Evolutionary conservation across 2,329 filamentous ascomycete species (phyloP).

Genomic region (Epichloe sylvatica): DNA sequence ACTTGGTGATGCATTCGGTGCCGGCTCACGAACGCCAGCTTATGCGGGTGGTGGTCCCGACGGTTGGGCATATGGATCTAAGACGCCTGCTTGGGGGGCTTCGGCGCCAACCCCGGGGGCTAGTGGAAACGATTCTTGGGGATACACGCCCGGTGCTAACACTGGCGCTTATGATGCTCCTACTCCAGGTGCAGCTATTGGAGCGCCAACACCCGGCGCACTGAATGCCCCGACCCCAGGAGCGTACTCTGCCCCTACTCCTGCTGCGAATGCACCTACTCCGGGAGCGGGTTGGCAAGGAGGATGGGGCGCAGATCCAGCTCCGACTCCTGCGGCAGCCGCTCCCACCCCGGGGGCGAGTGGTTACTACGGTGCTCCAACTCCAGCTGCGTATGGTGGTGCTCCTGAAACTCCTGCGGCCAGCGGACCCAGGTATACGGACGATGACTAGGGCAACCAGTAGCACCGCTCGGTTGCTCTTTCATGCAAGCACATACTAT

Average conservation of each 20-base stretch:
- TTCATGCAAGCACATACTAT: too few relatives aligned
- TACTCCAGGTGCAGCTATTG: conserved; percentile 45
- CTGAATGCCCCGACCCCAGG: conserved; percentile 60
- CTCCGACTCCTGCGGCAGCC: conserved; percentile 50
- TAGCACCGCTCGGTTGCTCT: too few relatives aligned
- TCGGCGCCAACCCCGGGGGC: conserved; percentile 45
- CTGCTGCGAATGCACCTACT: conserved; percentile 52
- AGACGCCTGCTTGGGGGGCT: conserved; percentile 61
- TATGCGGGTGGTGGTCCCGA: conserved; percentile 38
- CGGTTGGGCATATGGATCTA: conserved; percentile 53
- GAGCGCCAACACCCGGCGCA: conserved; percentile 47
- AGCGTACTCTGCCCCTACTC: conserved; percentile 50
- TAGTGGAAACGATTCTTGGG: conserved; percentile 46
- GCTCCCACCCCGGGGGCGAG: conserved; percentile 56
- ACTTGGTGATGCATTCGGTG: conserved; percentile 44
- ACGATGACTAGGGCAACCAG: conserved; percentile 27
- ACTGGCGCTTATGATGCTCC: conserved; percentile 53
- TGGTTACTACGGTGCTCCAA: conserved; percentile 49
- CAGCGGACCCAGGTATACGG: conserved; percentile 39
- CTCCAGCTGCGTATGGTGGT: conserved; percentile 45
- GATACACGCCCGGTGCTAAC: conserved; percentile 38
- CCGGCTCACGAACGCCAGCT: conserved; percentile 55
- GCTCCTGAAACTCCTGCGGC: conserved; percentile 48
- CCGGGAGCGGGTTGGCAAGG: conserved; percentile 50
- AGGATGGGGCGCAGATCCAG: conserved; percentile 47